Conservation (phyloP, 2,329 filamentous ascomycete genomes). For the Neoarthrinium moseri region DNA sequence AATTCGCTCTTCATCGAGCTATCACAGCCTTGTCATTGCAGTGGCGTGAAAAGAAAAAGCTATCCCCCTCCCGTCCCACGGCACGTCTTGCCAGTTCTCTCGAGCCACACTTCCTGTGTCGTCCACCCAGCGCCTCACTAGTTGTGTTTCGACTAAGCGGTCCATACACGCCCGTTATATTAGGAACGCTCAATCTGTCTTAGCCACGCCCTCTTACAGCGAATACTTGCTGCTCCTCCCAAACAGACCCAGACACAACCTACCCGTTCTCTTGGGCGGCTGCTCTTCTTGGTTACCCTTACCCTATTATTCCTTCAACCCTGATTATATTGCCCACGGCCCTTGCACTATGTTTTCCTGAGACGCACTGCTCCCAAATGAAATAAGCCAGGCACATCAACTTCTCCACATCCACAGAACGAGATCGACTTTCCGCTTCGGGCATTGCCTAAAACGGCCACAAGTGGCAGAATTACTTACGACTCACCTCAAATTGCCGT, state of each 20-base stretch:
- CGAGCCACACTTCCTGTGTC: conserved; percentile 10
- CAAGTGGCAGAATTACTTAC: conserved; percentile 29
- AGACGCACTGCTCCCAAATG: conserved; percentile 43
- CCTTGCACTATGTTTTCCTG: conserved; percentile 42
- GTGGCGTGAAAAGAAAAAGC: conserved; percentile 24
- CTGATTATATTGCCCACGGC: conserved; percentile 26
- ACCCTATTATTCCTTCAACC: conserved; percentile 16
- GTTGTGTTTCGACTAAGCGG: neutral
- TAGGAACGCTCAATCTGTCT: conserved; percentile 5
- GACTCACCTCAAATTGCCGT: conserved; percentile 29
- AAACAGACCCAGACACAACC: neutral
- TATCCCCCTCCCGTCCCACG: conserved; percentile 3
- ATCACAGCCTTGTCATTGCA: conserved; percentile 29
- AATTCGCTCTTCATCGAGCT: conserved; percentile 23
- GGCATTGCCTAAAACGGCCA: conserved; percentile 37
- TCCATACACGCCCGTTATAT: conserved; percentile 5
- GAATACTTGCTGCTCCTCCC: neutral
- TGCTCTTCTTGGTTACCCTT: conserved; percentile 12
- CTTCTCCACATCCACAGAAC: conserved; percentile 40
- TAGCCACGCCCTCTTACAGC: conserved; percentile 8
- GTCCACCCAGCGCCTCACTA: conserved; percentile 2
- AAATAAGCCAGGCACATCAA: conserved; percentile 39
- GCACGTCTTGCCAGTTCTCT: conserved; percentile 1
- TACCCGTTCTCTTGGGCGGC: conserved; percentile 4
- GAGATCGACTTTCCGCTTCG: conserved; percentile 37